A percentile compares a stretch with the other conserved stretches of the same genome.
Evolutionary conservation across 129 eudicot genomes (phyloP).

Genomic region (Helianthus tuberosus): DNA sequence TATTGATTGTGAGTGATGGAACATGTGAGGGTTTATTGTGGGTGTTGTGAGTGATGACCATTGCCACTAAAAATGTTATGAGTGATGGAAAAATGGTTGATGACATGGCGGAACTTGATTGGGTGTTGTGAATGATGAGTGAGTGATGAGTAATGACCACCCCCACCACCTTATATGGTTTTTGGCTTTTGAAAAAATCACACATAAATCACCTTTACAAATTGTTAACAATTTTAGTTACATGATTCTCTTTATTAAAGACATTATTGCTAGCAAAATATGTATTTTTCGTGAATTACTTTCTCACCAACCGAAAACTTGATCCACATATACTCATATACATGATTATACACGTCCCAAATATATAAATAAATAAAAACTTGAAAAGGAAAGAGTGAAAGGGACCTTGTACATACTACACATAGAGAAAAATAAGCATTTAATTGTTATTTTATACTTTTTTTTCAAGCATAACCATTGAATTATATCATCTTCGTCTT

Average conservation of each 20-base stretch:
- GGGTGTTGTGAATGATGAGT: too few species aligned
- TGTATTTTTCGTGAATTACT: background rate
- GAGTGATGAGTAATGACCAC: too few species aligned
- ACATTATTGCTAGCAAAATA: background rate
- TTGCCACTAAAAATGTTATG: too few species aligned
- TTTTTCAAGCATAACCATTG: background rate
- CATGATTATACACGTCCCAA: background rate
- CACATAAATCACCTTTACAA: background rate
- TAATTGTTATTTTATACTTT: background rate
- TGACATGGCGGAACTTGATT: too few species aligned
- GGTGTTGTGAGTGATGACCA: too few species aligned
- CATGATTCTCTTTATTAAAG: background rate
- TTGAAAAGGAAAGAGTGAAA: slow-evolving; percentile 12
- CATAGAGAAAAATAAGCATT: background rate
- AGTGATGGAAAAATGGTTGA: too few species aligned
- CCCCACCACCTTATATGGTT: background rate
- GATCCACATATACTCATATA: slow-evolving; percentile 20
- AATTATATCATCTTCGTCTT: slow-evolving; percentile 13
- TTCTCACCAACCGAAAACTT: slow-evolving; percentile 1
- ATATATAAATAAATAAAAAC: background rate
- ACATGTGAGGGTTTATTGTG: too few species aligned
- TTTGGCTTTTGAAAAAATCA: background rate
- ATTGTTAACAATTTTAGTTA: background rate
- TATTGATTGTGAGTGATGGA: too few species aligned
- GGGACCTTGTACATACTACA: slow-evolving; percentile 8